Conservation (phyloP, 2,329 filamentous ascomycete species). For the Claviceps africana region DNA sequence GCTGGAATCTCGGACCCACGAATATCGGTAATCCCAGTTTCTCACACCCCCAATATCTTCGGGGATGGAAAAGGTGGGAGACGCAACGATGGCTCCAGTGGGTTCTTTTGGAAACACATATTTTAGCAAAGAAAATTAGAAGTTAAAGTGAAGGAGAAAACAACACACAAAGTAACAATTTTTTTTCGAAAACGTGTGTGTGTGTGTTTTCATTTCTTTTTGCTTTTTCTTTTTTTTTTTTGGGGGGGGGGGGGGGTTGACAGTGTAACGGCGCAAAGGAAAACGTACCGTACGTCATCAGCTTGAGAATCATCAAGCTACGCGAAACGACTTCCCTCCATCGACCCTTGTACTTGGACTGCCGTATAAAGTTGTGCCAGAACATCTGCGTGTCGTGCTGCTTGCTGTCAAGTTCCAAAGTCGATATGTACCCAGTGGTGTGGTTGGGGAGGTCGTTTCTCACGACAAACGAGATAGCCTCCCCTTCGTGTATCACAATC, state of each 20-base stretch:
- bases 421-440: conserved; percentile 43
- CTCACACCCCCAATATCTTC: conserved; percentile 56
- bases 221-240: neutral
- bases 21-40: conserved; percentile 64
- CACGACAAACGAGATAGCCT: conserved; percentile 55
- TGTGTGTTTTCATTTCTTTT: neutral
- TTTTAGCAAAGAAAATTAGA: neutral
- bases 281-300: conserved; percentile 47
- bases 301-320: conserved; percentile 60
- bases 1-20: conserved; percentile 63
- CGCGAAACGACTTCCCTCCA: conserved; percentile 60
- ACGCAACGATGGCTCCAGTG: conserved; percentile 62
- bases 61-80: conserved; percentile 64
- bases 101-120: conserved; percentile 35
- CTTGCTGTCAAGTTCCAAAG: conserved; percentile 41
- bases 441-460: conserved; percentile 47
- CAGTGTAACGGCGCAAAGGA: neutral
- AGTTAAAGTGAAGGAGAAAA: too few relatives aligned
- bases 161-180: too few relatives aligned
- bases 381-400: conserved; percentile 58
- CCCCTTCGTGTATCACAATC: conserved; percentile 48
- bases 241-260: too few relatives aligned
- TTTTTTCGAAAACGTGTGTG: too few relatives aligned
- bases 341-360: conserved; percentile 55
- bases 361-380: conserved; percentile 61